Evolutionary conservation across 2,329 filamentous ascomycete genomes (phyloP).

Genomic region (Parafenestella ontariensis): DNA sequence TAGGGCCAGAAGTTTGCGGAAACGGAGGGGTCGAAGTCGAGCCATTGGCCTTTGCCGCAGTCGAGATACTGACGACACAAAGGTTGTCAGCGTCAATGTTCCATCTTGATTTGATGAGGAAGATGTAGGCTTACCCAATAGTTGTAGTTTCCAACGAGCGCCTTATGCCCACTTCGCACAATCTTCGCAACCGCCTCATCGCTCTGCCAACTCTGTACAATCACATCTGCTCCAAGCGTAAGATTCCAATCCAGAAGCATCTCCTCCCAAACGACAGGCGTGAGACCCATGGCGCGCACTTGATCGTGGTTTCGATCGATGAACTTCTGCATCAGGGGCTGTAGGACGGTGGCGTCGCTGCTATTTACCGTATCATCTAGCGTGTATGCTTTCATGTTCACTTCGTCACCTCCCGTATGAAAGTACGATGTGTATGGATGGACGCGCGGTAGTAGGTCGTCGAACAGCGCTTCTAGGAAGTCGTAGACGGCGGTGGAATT

Average conservation of each 20-base stretch:
- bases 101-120: no score
- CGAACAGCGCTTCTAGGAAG: slow-evolving; percentile 75
- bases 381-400: slow-evolving; percentile 76
- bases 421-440: slow-evolving; percentile 74
- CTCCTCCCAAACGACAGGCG: slow-evolving; percentile 87
- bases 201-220: slow-evolving; percentile 82
- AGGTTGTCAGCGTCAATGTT: no score
- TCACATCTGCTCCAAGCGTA: slow-evolving; percentile 71
- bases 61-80: slow-evolving; percentile 87
- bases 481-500: slow-evolving; percentile 73
- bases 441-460: slow-evolving; percentile 72
- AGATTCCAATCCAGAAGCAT: slow-evolving; percentile 82
- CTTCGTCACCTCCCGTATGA: slow-evolving; percentile 87
- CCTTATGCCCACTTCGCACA: slow-evolving; percentile 70
- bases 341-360: slow-evolving; percentile 69
- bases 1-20: slow-evolving; percentile 70
- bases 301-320: slow-evolving; percentile 73
- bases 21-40: slow-evolving; percentile 69
- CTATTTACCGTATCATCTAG: slow-evolving; percentile 74
- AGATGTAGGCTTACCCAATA: slow-evolving; percentile 72
- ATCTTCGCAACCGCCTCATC: slow-evolving; percentile 67
- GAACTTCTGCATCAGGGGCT: slow-evolving; percentile 79
- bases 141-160: slow-evolving; percentile 77
- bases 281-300: slow-evolving; percentile 68
- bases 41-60: slow-evolving; percentile 81